Conservation (phyloP, 352 stramenopile genomes). For the Phytophthora podocarpi region DNA sequence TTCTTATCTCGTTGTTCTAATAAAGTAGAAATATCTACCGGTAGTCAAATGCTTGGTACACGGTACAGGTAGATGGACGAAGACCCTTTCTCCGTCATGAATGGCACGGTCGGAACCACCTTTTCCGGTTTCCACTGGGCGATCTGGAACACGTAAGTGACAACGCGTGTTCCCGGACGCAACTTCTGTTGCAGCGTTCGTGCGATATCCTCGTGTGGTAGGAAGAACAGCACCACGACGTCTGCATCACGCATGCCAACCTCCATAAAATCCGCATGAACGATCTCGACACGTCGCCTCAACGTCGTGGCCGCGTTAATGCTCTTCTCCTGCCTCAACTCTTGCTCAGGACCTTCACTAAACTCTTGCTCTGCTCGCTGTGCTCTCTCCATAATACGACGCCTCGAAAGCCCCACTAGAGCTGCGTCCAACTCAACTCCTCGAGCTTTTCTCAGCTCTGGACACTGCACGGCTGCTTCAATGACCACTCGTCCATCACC, state of each 20-base stretch:
- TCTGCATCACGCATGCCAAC: conserved; percentile 52
- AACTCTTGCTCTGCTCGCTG: not conserved
- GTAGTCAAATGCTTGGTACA: conserved; percentile 20
- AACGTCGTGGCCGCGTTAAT: conserved; percentile 2
- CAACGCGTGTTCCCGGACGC: conserved; percentile 43
- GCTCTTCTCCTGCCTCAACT: not conserved
- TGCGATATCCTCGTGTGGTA: conserved; percentile 59
- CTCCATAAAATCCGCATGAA: conserved; percentile 60
- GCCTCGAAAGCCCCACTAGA: conserved; percentile 51
- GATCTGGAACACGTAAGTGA: conserved; percentile 80
- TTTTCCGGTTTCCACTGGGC: conserved; percentile 51
- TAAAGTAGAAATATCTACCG: not conserved
- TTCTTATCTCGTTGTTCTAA: conserved; percentile 15
- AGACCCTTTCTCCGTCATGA: conserved; percentile 58
- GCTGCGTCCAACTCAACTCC: conserved; percentile 66
- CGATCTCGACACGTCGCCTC: conserved; percentile 34
- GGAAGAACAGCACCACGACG: conserved; percentile 68
- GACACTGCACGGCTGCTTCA: conserved; percentile 32
- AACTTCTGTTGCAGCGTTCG: conserved; percentile 40
- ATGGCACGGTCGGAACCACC: conserved; percentile 51
- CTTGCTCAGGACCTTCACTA: not conserved
- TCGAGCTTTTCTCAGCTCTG: conserved; percentile 30
- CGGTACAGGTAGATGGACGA: conserved; percentile 59
- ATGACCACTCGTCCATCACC: conserved; percentile 69
- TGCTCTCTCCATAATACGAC: conserved; percentile 25